phyloP scores from a whole-genome alignment of 2,329 filamentous ascomycete species.

The Sclerotinia trifoliorum region DNA sequence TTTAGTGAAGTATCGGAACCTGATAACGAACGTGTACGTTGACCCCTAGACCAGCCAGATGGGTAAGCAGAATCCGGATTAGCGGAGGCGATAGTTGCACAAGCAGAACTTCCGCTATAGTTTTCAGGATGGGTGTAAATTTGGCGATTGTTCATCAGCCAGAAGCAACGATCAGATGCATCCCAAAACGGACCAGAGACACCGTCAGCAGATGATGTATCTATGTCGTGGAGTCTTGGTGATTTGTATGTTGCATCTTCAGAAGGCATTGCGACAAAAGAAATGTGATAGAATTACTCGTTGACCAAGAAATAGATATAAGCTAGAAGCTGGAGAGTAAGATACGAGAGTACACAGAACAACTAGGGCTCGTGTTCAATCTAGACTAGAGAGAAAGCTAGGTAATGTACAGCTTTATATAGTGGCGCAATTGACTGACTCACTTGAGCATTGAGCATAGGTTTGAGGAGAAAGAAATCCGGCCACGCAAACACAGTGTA shows the following conservation, averaged over 20 bases:
- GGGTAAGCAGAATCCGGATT: slow-evolving; percentile 18
- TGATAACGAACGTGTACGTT: slow-evolving; percentile 17
- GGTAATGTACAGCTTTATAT: slow-evolving; percentile 13
- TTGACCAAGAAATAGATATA: background rate
- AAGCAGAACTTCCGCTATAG: slow-evolving; percentile 20
- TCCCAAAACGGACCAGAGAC: slow-evolving; percentile 22
- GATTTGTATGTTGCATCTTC: background rate
- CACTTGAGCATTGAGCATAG: background rate
- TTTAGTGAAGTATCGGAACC: background rate
- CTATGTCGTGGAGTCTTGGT: slow-evolving; percentile 15
- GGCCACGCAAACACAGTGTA: background rate
- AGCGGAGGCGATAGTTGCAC: slow-evolving; percentile 20
- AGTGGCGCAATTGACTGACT: slow-evolving; percentile 6
- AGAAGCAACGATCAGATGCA: slow-evolving; percentile 14
- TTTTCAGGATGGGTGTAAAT: slow-evolving; percentile 20
- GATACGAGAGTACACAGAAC: background rate
- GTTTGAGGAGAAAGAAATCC: background rate
- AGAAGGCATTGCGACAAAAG: slow-evolving; percentile 2
- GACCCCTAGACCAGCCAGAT: slow-evolving; percentile 9
- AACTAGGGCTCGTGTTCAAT: background rate
- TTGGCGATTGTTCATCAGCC: slow-evolving; percentile 18
- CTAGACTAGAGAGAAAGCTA: background rate
- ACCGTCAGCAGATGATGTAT: slow-evolving; percentile 13
- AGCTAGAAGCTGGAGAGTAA: background rate
- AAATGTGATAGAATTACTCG: background rate